Evolutionary conservation across 1,284 basidiomycete genomes (phyloP), one percentile per base, ranked within the genome.

Genomic region (Exobasidium cylindrosporum): DNA sequence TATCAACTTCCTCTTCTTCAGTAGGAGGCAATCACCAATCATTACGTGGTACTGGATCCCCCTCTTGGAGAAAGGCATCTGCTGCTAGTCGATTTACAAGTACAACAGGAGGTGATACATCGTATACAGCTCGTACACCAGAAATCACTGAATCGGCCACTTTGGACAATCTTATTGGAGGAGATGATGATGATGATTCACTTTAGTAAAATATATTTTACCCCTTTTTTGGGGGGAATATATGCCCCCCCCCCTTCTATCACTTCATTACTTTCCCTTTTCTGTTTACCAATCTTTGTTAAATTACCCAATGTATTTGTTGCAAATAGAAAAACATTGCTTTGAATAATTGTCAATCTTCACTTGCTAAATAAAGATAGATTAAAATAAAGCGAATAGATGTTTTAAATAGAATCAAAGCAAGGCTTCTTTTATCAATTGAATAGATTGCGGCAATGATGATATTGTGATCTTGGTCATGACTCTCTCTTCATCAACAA

Each of bases 41-140:
- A 50, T 21, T 14, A 24, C 5, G 26, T 21, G 21, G 4, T 11
- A 10, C 46, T 6, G 7, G 24, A 50, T 50, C 47, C n/a, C 32
- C n/a, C 26, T 21, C 24, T 23, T 30, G 21, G 5, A 26, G 53
- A 35, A 30, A 30, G 5, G n/a, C 26, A 44, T 55, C 53, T 3
- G n/a, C 14, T 28, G 21, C 24, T 4, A 55, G 31, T 28, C 26
- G 53, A 31, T 24, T 50, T 14, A 50, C 47, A 21, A 50, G 47
- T 28, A 55, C 53, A 4, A 40, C 53, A 23, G 53, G 32, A 24
- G 53, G 53, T 17, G 53, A 55, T 28, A 55, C 53, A 6, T 40
- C 32, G 4, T 55, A 55, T 44, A 44, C 53, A 23, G 53, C 53
- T 44, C 53, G 29, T 21, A 55, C 53, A 29, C 21, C 53, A 21